Percentiles rank a stretch among this genome's conserved stretches.
These are phyloP conservation scores for Sequoiadendron giganteum DNA, from an alignment of 75 land plant genomes.

Conservation along the genomic window DNA sequence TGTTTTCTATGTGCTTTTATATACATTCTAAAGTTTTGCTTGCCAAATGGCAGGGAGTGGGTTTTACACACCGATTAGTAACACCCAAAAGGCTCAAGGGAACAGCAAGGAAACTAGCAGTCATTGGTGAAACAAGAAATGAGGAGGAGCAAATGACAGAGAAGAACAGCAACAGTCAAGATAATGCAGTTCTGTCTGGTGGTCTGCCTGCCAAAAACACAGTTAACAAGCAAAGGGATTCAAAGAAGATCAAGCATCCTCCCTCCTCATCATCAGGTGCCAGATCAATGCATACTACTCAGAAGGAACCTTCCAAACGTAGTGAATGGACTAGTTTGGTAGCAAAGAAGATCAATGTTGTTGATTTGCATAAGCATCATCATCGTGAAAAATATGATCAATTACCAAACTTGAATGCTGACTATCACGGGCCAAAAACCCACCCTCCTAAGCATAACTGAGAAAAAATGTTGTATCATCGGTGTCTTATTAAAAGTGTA, in stretches of 20 bases:
- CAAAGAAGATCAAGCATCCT: not conserved
- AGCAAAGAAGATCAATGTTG: constrained; percentile 12
- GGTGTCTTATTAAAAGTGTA: not conserved
- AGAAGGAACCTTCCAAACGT: constrained; percentile 1
- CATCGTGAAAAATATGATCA: constrained; percentile 10
- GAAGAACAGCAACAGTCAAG: not conserved
- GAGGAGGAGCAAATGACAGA: not conserved
- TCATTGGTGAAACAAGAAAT: not conserved
- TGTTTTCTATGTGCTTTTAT: not conserved
- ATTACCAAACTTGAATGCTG: not conserved
- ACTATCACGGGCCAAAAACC: constrained; percentile 12
- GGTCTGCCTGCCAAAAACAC: not conserved
- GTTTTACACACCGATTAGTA: not conserved
- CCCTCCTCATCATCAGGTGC: not conserved
- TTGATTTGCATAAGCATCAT: constrained; percentile 6
- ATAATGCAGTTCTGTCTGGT: not conserved
- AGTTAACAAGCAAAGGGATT: not conserved
- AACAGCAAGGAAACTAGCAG: not conserved
- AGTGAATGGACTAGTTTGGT: constrained; percentile 3
- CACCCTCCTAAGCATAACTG: constrained; percentile 14
- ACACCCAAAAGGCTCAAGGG: not conserved
- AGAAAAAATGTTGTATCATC: not conserved
- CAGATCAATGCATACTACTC: constrained; percentile 4
- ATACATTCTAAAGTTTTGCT: not conserved
- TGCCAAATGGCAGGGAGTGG: not conserved